These are phyloP conservation scores for Beauveria medogensis DNA, from an alignment of 2,329 filamentous ascomycete genomes.

Conservation along the genomic window DNA sequence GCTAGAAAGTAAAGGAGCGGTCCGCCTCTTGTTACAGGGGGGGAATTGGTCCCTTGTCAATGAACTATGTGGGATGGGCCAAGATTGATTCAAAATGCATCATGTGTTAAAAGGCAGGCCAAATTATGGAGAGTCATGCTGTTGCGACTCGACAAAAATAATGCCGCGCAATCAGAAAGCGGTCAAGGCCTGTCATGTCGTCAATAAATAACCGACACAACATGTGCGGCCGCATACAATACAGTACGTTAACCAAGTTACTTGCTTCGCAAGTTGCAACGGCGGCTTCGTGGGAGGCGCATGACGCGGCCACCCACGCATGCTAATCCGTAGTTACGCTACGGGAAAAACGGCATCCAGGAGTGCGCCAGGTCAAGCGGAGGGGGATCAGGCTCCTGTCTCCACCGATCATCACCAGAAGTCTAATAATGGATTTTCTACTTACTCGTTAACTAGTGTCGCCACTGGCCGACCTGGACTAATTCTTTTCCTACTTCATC, in stretches of 20 bases:
- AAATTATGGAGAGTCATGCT: too few relatives aligned
- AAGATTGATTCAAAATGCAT: too few relatives aligned
- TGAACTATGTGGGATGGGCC: too few relatives aligned
- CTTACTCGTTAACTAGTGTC: not conserved
- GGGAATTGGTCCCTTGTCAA: too few relatives aligned
- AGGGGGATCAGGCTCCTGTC: not conserved
- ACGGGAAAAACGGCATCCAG: slow-evolving; percentile 1
- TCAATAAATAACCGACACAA: not conserved
- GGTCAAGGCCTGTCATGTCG: not conserved
- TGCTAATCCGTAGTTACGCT: not conserved
- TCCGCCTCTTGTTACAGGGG: too few relatives aligned
- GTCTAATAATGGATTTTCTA: not conserved
- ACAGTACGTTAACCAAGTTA: too few relatives aligned
- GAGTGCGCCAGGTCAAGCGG: not conserved
- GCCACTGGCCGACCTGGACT: not conserved
- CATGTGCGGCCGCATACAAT: not conserved
- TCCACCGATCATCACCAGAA: slow-evolving; percentile 3
- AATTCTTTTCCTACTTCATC: not conserved
- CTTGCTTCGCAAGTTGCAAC: not conserved
- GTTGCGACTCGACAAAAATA: too few relatives aligned
- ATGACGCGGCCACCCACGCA: slow-evolving; percentile 3
- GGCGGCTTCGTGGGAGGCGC: not conserved
- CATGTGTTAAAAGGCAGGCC: too few relatives aligned
- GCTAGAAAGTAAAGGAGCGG: too few relatives aligned
- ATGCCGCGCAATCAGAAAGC: too few relatives aligned